Percentiles rank a stretch among this genome's conserved stretches.
Evolutionary conservation across 169 alveolate species (phyloP).

Genomic region (Nephromyces sp.): DNA sequence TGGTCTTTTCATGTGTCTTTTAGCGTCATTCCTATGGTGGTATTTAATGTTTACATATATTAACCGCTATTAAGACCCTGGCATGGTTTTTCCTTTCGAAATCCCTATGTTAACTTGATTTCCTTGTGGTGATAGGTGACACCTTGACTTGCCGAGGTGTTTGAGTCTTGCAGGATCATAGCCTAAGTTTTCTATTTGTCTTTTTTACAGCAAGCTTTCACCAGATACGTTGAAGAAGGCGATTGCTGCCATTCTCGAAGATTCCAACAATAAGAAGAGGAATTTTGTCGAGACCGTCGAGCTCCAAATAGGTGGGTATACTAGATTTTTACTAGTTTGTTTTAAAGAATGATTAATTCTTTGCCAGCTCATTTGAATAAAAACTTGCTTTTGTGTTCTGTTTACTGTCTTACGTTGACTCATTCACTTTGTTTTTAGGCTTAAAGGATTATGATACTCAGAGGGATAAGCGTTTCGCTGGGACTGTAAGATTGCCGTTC

Average conservation of each 20-base stretch:
- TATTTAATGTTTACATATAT: too few relatives aligned
- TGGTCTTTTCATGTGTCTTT: too few relatives aligned
- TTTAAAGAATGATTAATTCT: too few relatives aligned
- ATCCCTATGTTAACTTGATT: too few relatives aligned
- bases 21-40: too few relatives aligned
- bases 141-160: too few relatives aligned
- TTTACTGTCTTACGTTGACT: not conserved
- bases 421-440: conserved; percentile 21
- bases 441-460: conserved; percentile 98
- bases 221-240: conserved; percentile 72
- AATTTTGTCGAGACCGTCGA: conserved; percentile 97
- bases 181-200: not conserved
- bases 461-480: conserved; percentile 99
- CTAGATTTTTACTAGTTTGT: not conserved
- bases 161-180: too few relatives aligned
- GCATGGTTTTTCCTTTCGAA: too few relatives aligned
- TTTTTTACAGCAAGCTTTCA: conserved; percentile 55
- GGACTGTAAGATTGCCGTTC: conserved; percentile 93
- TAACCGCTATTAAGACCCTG: too few relatives aligned
- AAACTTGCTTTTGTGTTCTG: not conserved
- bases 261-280: conserved; percentile 83
- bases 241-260: conserved; percentile 81
- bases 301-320: conserved; percentile 80
- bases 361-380: not conserved
- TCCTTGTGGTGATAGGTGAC: too few relatives aligned